Base-by-base conservation (phyloP, 768 basidiomycete genomes). In the Cystoderma amianthinum region DNA sequence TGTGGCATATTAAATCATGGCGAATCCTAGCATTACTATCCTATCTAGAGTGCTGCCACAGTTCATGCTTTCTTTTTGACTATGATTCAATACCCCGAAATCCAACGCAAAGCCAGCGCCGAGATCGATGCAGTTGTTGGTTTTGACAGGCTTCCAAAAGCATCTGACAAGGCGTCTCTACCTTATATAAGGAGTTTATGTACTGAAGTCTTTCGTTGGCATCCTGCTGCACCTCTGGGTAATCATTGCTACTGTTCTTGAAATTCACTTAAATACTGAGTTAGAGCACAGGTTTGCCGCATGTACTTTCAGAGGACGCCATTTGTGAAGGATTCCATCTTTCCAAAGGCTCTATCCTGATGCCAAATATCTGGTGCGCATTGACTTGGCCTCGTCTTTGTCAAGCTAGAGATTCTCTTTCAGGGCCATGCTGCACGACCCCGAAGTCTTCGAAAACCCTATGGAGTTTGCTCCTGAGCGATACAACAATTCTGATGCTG, bases 61-160 rank as follows among this genome's bases (percentile, higher is more conserved):
- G 45, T 63, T 1, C 30, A 41, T 15, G 52, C 53, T 2, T 65
- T 67, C 39, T 46, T 62, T 20, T 49, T 61, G 5, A 57, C 56
- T 4, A 61, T 64, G 59, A 45, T 53, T 1, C 32, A 49, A 6
- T 47, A 61, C 38, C 64, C 62, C 2, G 59, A 61, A 1, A 51
- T 58, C 4, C 61, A 60, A 45, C 36, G 36, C 12, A 53, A 47
- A 22, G 64, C 62, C 0, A 59, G 61, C 36, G 52, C 43, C 9
- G 64, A 67, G 41, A 33, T 68, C 13, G 60, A 63, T 38, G 13
- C 36, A 2, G 58, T 61, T 2, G 39, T 65, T 3, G 61, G 59
- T 0, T 32, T 33, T 2, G 49, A 48, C 13, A 43, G 60, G 0
- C 45, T 68, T 10, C 65, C 66, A 1, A 48, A 37, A 10, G 48